These are phyloP conservation scores for Rosa rugosa DNA, from an alignment of 306 rosid species.

Conservation along the genomic window DNA sequence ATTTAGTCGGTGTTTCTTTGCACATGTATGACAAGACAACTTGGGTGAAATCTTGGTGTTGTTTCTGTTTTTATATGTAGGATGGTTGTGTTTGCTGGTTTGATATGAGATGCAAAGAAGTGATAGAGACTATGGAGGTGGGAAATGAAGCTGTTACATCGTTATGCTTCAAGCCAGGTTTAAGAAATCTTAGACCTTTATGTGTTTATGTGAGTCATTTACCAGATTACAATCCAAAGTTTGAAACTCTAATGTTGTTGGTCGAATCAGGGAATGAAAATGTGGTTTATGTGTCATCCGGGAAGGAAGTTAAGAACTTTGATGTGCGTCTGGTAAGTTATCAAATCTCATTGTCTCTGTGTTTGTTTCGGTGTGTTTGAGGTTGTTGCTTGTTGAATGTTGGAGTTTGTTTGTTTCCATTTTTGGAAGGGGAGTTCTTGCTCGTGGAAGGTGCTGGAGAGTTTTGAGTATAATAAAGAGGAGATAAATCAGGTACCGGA, in stretches of 20 bases:
- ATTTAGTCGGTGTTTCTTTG: not conserved
- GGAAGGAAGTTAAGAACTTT: conserved; percentile 81
- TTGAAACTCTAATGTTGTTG: conserved; percentile 19
- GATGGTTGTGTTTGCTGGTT: conserved; percentile 97
- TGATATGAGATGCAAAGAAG: conserved; percentile 81
- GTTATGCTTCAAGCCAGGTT: conserved; percentile 73
- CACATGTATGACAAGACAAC: not conserved
- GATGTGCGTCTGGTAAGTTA: conserved; percentile 78
- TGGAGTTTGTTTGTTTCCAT: conserved; percentile 2
- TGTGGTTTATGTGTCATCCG: conserved; percentile 64
- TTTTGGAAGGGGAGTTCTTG: conserved; percentile 49
- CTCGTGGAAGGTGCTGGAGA: conserved; percentile 66
- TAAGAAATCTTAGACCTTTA: not conserved
- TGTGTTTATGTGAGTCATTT: not conserved
- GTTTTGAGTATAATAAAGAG: conserved; percentile 71
- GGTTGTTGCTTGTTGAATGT: not conserved
- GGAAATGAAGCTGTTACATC: conserved; percentile 67
- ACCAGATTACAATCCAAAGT: not conserved
- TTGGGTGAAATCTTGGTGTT: not conserved
- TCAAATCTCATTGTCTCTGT: not conserved
- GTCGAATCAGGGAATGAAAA: conserved; percentile 79
- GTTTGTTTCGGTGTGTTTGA: not conserved
- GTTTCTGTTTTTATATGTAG: conserved; percentile 18
- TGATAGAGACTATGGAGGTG: conserved; percentile 58
- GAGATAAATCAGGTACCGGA: conserved; percentile 75